Evolutionary conservation across 108 stramenopile genomes (phyloP).

Genomic region (Epipyxis sp.): DNA sequence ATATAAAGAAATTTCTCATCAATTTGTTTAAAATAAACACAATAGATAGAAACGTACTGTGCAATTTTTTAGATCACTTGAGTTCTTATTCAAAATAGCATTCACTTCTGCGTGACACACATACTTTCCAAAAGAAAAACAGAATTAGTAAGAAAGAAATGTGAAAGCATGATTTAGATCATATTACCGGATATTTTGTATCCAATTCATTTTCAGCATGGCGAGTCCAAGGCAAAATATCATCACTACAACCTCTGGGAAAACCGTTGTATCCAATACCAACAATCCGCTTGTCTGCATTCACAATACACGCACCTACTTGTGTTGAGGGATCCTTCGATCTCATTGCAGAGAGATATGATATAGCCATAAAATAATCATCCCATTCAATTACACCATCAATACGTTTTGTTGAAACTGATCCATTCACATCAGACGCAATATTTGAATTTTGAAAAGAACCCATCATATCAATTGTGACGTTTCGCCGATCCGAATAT

Average conservation of each 20-base stretch:
- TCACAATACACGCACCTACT: constrained; percentile 54
- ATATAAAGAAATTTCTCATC: background rate
- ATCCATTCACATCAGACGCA: too few relatives aligned
- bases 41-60: constrained; percentile 34
- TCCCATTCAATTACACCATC: too few relatives aligned
- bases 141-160: background rate
- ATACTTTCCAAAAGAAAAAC: constrained; percentile 46
- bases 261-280: constrained; percentile 97
- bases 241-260: constrained; percentile 82
- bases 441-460: too few relatives aligned
- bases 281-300: constrained; percentile 75
- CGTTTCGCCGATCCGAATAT: too few relatives aligned
- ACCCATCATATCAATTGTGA: too few relatives aligned
- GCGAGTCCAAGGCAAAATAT: constrained; percentile 76
- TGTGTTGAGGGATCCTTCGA: constrained; percentile 94
- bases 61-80: constrained; percentile 69
- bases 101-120: constrained; percentile 94
- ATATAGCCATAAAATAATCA: constrained; percentile 90
- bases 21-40: background rate
- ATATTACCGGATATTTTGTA: constrained; percentile 71
- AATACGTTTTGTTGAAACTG: too few relatives aligned
- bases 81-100: constrained; percentile 92
- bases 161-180: background rate
- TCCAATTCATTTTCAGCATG: constrained; percentile 61
- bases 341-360: constrained; percentile 75